Evolutionary conservation across 2,329 filamentous ascomycete genomes (phyloP).

Genomic region (Ascochyta rabiei): DNA sequence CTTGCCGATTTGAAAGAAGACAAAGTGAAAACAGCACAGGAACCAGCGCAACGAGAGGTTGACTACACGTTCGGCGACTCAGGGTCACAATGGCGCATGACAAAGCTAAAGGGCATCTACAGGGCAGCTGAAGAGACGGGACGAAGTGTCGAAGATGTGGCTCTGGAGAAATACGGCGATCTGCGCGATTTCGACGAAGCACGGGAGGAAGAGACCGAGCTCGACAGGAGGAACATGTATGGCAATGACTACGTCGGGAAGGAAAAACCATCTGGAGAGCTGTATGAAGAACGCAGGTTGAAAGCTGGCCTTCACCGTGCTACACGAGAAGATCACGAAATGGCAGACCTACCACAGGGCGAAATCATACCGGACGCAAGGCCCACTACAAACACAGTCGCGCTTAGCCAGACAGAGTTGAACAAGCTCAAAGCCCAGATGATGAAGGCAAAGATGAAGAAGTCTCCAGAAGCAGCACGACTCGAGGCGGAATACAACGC

Average conservation of each 20-base stretch:
- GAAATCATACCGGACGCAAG: slow-evolving; percentile 62
- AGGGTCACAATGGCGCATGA: slow-evolving; percentile 96
- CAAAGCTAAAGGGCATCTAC: slow-evolving; percentile 86
- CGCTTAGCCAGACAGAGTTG: slow-evolving; percentile 76
- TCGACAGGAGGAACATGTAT: slow-evolving; percentile 82
- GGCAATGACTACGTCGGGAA: slow-evolving; percentile 84
- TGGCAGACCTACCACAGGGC: slow-evolving; percentile 57
- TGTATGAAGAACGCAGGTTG: slow-evolving; percentile 77
- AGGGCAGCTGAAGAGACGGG: slow-evolving; percentile 75
- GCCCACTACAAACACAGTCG: slow-evolving; percentile 55
- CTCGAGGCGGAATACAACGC: slow-evolving; percentile 85
- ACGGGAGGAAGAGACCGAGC: slow-evolving; percentile 87
- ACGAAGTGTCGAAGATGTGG: slow-evolving; percentile 78
- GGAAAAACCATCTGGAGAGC: slow-evolving; percentile 83
- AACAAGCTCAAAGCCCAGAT: slow-evolving; percentile 92
- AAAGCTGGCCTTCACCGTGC: slow-evolving; percentile 59
- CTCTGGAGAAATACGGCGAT: slow-evolving; percentile 79
- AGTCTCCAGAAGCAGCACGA: slow-evolving; percentile 73
- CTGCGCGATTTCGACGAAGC: slow-evolving; percentile 89
- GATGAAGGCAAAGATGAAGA: slow-evolving; percentile 91
- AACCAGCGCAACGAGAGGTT: slow-evolving; percentile 66
- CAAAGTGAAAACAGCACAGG: slow-evolving; percentile 40
- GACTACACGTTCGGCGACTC: slow-evolving; percentile 87
- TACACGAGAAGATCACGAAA: slow-evolving; percentile 30
- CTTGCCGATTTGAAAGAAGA: slow-evolving; percentile 62